These are phyloP conservation scores for Ustilago shanxiensis DNA, from an alignment of 1,284 basidiomycete species.

Conservation along the genomic window DNA sequence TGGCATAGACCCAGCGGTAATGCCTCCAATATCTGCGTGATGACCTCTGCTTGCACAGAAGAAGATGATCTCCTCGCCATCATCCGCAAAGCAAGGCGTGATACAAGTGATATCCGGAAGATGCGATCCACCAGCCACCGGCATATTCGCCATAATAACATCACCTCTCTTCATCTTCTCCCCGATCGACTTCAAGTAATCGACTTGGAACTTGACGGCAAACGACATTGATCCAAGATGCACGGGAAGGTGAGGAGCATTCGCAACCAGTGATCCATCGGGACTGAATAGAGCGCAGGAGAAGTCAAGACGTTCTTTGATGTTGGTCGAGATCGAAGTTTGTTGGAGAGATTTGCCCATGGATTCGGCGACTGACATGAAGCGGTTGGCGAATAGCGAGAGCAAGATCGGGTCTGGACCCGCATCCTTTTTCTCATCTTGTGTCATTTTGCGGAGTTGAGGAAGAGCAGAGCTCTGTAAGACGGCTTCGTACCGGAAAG, in stretches of 20 bases:
- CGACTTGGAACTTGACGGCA: slow-evolving; percentile 90
- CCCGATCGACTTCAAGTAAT: slow-evolving; percentile 73
- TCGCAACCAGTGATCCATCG: slow-evolving; percentile 89
- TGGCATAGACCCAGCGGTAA: slow-evolving; percentile 90
- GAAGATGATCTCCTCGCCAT: slow-evolving; percentile 81
- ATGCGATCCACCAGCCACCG: slow-evolving; percentile 81
- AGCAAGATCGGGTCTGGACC: slow-evolving; percentile 85
- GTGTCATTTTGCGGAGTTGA: slow-evolving; percentile 7
- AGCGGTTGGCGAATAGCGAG: slow-evolving; percentile 89
- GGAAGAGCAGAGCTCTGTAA: not conserved
- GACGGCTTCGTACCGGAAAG: not conserved
- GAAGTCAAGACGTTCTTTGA: slow-evolving; percentile 89
- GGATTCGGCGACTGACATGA: slow-evolving; percentile 91
- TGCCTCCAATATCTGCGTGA: slow-evolving; percentile 78
- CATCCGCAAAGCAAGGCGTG: slow-evolving; percentile 83
- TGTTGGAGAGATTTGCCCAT: slow-evolving; percentile 89
- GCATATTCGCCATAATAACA: slow-evolving; percentile 90
- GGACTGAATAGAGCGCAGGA: slow-evolving; percentile 89
- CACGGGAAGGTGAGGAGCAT: slow-evolving; percentile 84
- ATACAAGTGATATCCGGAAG: slow-evolving; percentile 85
- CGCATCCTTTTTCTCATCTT: slow-evolving; percentile 25
- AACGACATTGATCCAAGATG: slow-evolving; percentile 75
- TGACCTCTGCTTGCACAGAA: slow-evolving; percentile 88
- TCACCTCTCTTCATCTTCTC: slow-evolving; percentile 80
- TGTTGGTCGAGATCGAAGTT: slow-evolving; percentile 90